phyloP scores from a whole-genome alignment of 805 yeast genomes.

The Yarrowia porcina region DNA sequence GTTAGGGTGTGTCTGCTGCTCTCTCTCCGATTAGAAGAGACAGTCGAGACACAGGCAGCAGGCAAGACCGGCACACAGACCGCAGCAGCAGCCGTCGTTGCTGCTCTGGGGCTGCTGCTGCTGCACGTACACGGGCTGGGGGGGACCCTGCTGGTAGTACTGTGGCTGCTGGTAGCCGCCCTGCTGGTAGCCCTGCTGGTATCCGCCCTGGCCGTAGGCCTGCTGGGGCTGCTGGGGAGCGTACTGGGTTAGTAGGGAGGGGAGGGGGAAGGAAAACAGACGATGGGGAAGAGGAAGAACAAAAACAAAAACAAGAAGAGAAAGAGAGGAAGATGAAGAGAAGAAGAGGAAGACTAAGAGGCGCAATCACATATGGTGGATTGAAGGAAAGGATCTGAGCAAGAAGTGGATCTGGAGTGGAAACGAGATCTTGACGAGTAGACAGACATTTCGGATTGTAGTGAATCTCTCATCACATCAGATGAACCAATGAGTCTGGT shows the following conservation, averaged over 20 bases:
- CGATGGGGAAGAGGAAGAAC: too few relatives aligned
- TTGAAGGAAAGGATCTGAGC: too few relatives aligned
- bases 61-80: conserved; percentile 39
- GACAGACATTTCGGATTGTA: too few relatives aligned
- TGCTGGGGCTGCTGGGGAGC: conserved; percentile 32
- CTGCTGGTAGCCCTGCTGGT: conserved; percentile 26
- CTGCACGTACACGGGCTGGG: conserved; percentile 35
- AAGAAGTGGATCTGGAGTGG: too few relatives aligned
- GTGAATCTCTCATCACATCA: too few relatives aligned
- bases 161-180: conserved; percentile 26
- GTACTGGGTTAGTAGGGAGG: conserved; percentile 13
- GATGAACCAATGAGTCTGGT: too few relatives aligned
- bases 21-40: conserved; percentile 26
- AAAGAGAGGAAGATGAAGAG: too few relatives aligned
- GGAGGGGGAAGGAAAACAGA: too few relatives aligned
- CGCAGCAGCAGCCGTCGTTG: conserved; percentile 37
- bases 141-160: conserved; percentile 33
- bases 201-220: conserved; percentile 27
- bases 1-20: background rate
- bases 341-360: too few relatives aligned
- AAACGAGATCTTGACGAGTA: too few relatives aligned
- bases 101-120: conserved; percentile 31
- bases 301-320: too few relatives aligned
- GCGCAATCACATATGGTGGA: too few relatives aligned
- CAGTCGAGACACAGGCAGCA: conserved; percentile 38